Conservation (phyloP, 345 rosid genomes). For the Acer negundo region DNA sequence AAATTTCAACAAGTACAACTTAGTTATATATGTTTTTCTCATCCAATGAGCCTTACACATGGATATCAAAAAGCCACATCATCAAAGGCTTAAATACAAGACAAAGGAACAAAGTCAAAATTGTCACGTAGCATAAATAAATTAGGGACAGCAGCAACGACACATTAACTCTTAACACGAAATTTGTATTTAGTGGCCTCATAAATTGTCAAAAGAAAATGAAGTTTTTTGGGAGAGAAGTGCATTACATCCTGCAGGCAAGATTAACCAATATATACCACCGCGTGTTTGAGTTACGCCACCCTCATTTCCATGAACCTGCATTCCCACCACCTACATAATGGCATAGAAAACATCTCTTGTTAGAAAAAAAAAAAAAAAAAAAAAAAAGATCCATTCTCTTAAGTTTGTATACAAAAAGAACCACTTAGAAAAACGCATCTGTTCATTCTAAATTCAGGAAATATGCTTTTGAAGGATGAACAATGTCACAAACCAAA, state of each 20-base stretch:
- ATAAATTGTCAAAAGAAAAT: constrained; percentile 7
- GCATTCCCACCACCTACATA: constrained; percentile 88
- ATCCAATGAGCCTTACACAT: neutral
- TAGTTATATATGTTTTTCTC: neutral
- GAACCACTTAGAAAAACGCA: neutral
- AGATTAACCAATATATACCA: constrained; percentile 87
- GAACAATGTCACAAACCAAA: neutral
- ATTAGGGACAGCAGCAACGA: neutral
- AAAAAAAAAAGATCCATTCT: neutral
- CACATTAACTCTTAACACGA: neutral
- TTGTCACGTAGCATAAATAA: neutral
- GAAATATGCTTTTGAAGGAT: neutral
- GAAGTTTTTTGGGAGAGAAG: constrained; percentile 20
- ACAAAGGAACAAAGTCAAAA: neutral
- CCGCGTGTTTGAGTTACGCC: constrained; percentile 95
- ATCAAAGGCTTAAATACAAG: neutral
- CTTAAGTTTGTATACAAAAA: neutral
- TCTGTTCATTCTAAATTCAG: too few species aligned
- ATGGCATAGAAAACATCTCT: constrained; percentile 4
- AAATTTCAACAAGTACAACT: neutral
- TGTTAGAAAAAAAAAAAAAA: neutral
- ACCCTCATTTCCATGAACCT: constrained; percentile 95
- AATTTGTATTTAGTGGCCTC: neutral
- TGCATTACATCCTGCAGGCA: constrained; percentile 96
- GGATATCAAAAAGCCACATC: neutral